These are phyloP conservation scores for Phellopilus nigrolimitatus DNA, from an alignment of 1,284 basidiomycete species.

Conservation along the genomic window DNA sequence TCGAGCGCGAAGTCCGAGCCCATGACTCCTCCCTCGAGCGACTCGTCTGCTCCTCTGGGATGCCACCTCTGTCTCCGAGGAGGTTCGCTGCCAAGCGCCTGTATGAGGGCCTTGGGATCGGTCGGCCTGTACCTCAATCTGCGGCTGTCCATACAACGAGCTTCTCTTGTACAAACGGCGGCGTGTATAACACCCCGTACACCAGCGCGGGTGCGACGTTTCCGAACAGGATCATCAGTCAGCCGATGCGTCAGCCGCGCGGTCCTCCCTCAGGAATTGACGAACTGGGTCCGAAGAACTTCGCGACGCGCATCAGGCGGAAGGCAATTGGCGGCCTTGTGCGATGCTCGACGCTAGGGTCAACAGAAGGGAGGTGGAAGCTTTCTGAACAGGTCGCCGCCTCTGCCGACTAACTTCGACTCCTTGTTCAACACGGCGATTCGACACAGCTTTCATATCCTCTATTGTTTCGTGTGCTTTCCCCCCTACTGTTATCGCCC, in stretches of 20 bases:
- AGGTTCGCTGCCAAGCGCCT: constrained; percentile 78
- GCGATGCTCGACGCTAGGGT: constrained; percentile 72
- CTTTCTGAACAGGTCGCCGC: constrained; percentile 40
- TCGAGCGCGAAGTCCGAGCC: constrained; percentile 48
- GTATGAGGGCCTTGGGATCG: constrained; percentile 77
- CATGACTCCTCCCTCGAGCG: constrained; percentile 67
- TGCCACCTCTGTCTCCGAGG: constrained; percentile 62
- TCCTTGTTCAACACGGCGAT: background rate
- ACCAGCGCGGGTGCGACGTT: constrained; percentile 22
- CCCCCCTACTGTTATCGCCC: background rate
- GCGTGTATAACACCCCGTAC: constrained; percentile 6
- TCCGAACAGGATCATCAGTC: constrained; percentile 56
- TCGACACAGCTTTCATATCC: background rate
- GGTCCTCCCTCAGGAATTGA: constrained; percentile 83
- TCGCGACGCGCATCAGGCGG: constrained; percentile 74
- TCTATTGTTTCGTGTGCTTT: constrained; percentile 8
- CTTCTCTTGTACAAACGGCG: constrained; percentile 1
- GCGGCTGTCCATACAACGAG: constrained; percentile 15
- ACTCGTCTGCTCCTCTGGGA: constrained; percentile 37
- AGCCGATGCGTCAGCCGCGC: constrained; percentile 76
- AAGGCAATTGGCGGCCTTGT: constrained; percentile 73
- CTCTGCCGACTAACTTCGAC: background rate
- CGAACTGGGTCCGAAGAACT: constrained; percentile 86
- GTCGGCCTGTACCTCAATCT: constrained; percentile 46
- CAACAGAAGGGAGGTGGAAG: constrained; percentile 55